Evolutionary conservation across 2,329 filamentous ascomycete genomes (phyloP).

Genomic region (Trichoderma hamatum): DNA sequence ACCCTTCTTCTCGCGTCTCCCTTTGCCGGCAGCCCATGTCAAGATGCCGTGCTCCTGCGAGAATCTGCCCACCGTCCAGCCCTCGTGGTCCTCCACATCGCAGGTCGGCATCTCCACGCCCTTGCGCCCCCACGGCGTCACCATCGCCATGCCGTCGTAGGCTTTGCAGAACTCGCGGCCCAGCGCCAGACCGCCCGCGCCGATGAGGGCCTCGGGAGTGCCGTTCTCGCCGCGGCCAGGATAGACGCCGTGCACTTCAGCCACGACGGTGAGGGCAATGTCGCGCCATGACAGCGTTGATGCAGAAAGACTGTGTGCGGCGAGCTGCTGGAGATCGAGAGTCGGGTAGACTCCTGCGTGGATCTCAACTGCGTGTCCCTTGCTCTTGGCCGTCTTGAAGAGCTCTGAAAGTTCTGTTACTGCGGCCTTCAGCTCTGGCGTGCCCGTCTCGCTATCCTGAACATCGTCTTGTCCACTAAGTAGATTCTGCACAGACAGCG

Average conservation of each 20-base stretch:
- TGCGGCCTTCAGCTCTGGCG: slow-evolving; percentile 31
- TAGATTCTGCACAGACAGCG: slow-evolving; percentile 41
- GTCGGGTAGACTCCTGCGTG: slow-evolving; percentile 78
- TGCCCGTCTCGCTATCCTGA: slow-evolving; percentile 17
- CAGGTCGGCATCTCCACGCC: slow-evolving; percentile 39
- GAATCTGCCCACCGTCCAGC: slow-evolving; percentile 71
- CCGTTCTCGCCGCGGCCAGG: slow-evolving; percentile 53
- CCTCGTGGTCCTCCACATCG: slow-evolving; percentile 45
- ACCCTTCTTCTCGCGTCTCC: slow-evolving; percentile 31
- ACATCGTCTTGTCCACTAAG: slow-evolving; percentile 24
- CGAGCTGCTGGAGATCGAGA: slow-evolving; percentile 78
- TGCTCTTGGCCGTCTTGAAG: slow-evolving; percentile 37
- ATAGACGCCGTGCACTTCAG: slow-evolving; percentile 72
- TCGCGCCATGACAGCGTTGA: slow-evolving; percentile 53
- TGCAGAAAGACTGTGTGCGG: slow-evolving; percentile 62
- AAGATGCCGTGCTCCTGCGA: slow-evolving; percentile 80
- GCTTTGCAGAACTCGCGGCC: slow-evolving; percentile 74
- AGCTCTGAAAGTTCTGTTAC: slow-evolving; percentile 31
- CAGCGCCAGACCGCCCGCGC: slow-evolving; percentile 69
- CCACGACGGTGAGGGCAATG: slow-evolving; percentile 69
- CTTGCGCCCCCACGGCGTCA: slow-evolving; percentile 58
- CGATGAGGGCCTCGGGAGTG: slow-evolving; percentile 66
- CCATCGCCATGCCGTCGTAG: slow-evolving; percentile 72
- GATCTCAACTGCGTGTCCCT: slow-evolving; percentile 61
- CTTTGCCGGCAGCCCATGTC: slow-evolving; percentile 50